Percentiles rank a stretch among this genome's conserved stretches.
These are phyloP conservation scores for Talaromyces liani DNA, from an alignment of 495 filamentous ascomycete species.

Conservation along the genomic window DNA sequence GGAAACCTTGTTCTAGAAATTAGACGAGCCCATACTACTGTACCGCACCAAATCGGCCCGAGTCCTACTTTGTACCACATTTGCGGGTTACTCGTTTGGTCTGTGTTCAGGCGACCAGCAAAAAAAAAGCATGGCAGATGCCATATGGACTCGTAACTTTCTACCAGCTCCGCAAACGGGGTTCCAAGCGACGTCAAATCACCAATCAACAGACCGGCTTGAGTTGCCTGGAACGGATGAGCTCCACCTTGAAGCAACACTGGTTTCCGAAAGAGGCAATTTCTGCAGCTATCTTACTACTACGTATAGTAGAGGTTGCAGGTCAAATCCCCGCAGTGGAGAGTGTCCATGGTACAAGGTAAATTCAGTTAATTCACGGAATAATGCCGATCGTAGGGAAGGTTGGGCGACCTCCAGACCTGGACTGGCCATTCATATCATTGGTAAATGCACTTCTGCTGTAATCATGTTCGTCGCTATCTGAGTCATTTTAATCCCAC, in stretches of 20 bases:
- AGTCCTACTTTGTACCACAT: neutral
- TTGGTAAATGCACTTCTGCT: neutral
- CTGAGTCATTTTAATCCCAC: neutral
- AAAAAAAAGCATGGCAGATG: neutral
- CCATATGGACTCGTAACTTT: neutral
- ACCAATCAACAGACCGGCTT: neutral
- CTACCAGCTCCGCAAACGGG: neutral
- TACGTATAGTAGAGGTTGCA: neutral
- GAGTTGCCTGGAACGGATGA: neutral
- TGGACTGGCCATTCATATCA: neutral
- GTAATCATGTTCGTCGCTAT: neutral
- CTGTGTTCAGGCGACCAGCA: neutral
- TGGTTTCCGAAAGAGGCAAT: neutral
- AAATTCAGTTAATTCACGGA: neutral
- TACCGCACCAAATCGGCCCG: neutral
- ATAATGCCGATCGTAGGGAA: neutral
- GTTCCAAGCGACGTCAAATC: neutral
- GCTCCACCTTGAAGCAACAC: neutral
- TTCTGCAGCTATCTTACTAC: neutral
- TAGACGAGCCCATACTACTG: neutral
- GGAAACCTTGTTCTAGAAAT: neutral
- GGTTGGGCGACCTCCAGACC: neutral
- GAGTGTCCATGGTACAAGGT: neutral
- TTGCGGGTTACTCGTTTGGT: neutral
- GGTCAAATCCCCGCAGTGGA: conserved; percentile 1